Percentiles rank a stretch among this genome's conserved stretches.
phyloP scores from a whole-genome alignment of 345 rosid species.

The Eucalyptus cloeziana region DNA sequence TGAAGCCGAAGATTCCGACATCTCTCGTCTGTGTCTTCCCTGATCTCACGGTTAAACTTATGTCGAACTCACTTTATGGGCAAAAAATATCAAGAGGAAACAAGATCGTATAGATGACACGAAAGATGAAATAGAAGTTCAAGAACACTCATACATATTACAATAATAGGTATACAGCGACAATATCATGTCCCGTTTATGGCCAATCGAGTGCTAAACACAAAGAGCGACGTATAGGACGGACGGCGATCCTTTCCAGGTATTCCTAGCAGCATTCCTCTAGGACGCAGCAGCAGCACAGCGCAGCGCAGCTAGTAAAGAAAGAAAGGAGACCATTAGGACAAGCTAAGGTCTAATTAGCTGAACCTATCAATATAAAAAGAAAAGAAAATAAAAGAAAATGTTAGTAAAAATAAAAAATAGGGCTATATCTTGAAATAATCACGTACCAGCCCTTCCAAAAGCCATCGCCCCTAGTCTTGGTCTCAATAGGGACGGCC shows the following conservation, averaged over 20 bases:
- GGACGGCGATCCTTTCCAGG: neutral
- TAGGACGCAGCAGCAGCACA: neutral
- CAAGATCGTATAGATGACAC: neutral
- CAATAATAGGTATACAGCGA: neutral
- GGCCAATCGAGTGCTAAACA: neutral
- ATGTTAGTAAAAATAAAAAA: neutral
- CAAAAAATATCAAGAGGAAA: neutral
- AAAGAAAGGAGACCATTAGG: neutral
- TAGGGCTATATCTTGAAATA: no score
- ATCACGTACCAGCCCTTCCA: neutral
- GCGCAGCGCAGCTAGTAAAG: constrained; percentile 33
- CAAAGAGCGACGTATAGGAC: neutral
- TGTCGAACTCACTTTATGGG: neutral
- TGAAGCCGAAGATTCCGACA: neutral
- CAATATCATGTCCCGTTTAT: neutral
- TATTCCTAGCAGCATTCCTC: neutral
- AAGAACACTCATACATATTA: neutral
- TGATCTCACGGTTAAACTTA: neutral
- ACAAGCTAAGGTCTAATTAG: neutral
- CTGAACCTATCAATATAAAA: neutral
- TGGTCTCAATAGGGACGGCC: neutral
- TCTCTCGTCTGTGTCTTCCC: neutral
- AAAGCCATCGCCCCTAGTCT: neutral
- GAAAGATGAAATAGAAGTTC: neutral
- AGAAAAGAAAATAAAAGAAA: neutral